phyloP scores from a whole-genome alignment of 805 yeast genomes.

The Citeromyces nyonsensis region DNA sequence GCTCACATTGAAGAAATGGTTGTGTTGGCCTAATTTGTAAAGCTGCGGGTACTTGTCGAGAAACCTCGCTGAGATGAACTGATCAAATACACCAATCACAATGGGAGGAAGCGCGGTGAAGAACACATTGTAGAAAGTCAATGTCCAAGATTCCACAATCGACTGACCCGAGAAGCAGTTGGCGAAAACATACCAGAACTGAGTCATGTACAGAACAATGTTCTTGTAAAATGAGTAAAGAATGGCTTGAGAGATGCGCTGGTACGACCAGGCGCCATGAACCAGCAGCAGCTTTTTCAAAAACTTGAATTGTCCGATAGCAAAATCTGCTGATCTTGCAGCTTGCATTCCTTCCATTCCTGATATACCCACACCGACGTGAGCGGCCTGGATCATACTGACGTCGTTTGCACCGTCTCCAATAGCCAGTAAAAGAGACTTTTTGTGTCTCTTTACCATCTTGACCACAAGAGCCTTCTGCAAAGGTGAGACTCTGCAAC shows the following conservation, averaged over 20 bases:
- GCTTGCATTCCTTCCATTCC: constrained; percentile 99
- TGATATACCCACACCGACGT: constrained; percentile 96
- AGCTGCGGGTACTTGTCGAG: constrained; percentile 86
- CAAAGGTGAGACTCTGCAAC: constrained; percentile 95
- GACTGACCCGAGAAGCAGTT: constrained; percentile 94
- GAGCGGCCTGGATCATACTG: constrained; percentile 98
- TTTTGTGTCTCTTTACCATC: constrained; percentile 73
- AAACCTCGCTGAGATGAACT: constrained; percentile 81
- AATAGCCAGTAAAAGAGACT: constrained; percentile 70
- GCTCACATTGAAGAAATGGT: constrained; percentile 76
- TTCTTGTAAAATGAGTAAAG: constrained; percentile 92
- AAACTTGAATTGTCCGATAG: constrained; percentile 90
- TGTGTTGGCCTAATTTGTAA: constrained; percentile 79
- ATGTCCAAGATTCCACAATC: constrained; percentile 93
- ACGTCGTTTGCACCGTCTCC: constrained; percentile 99
- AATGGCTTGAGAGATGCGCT: constrained; percentile 83
- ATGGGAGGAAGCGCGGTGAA: constrained; percentile 94
- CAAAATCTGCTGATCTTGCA: constrained; percentile 93
- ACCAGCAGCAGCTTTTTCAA: constrained; percentile 73
- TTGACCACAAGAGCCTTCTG: constrained; percentile 95
- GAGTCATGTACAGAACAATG: constrained; percentile 91
- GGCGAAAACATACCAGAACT: constrained; percentile 92
- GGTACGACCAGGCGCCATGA: constrained; percentile 97
- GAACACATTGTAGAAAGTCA: constrained; percentile 87
- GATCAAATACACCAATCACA: constrained; percentile 93